Evolutionary conservation across 1,284 basidiomycete species (phyloP).

Genomic region (Phaffia rhodozyma): DNA sequence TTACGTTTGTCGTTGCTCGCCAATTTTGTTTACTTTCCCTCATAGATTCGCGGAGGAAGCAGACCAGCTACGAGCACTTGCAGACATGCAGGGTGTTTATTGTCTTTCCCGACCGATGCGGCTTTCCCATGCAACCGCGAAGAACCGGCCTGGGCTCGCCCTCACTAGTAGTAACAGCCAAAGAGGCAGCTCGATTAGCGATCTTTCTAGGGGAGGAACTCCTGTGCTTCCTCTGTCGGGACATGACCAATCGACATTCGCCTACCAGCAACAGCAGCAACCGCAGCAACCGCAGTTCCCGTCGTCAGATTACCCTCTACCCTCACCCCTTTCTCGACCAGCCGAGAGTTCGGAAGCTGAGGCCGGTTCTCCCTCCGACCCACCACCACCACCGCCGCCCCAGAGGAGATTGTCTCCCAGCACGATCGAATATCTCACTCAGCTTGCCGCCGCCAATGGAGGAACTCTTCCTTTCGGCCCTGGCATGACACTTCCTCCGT

Average conservation of each 20-base stretch:
- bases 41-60: conserved; percentile 66
- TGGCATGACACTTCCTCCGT: conserved; percentile 3
- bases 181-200: conserved; percentile 9
- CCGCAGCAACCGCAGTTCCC: background rate
- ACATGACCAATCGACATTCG: background rate
- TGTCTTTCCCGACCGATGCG: conserved; percentile 76
- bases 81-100: conserved; percentile 79
- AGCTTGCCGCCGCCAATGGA: conserved; percentile 17
- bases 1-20: background rate
- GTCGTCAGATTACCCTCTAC: background rate
- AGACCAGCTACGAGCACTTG: conserved; percentile 73
- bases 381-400: conserved; percentile 4
- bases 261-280: conserved; percentile 1
- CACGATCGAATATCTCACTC: conserved; percentile 17
- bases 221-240: conserved; percentile 4
- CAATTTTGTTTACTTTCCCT: conserved; percentile 18
- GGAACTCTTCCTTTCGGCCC: conserved; percentile 16
- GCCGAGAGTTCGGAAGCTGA: background rate
- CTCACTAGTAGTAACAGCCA: background rate
- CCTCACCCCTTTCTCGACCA: background rate
- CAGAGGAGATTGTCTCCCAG: conserved; percentile 7
- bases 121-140: conserved; percentile 76
- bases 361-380: background rate
- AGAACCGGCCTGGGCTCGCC: conserved; percentile 45
- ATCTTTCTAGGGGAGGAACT: conserved; percentile 11